These are phyloP conservation scores for Bromus sterilis DNA, from an alignment of 176 grass and related monocot species.

Conservation along the genomic window DNA sequence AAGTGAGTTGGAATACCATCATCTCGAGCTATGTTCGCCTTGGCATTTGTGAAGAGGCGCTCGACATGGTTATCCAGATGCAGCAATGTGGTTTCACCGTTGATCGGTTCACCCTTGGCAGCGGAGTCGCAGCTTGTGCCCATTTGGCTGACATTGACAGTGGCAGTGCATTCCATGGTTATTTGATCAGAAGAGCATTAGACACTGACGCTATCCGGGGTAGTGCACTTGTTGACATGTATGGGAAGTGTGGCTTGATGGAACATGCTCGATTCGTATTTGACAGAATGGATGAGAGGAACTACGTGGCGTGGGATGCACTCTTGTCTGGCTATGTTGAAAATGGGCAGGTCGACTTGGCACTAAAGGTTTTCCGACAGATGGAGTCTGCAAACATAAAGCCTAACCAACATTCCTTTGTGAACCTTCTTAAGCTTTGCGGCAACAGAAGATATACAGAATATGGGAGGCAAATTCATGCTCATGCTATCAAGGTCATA, in stretches of 20 bases:
- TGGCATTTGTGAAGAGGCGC: constrained; percentile 28
- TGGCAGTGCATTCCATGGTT: constrained; percentile 42
- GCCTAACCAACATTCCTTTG: constrained; percentile 44
- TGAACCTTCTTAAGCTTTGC: constrained; percentile 42
- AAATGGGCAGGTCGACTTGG: constrained; percentile 30
- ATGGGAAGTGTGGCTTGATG: constrained; percentile 31
- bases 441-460: constrained; percentile 29
- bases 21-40: constrained; percentile 45
- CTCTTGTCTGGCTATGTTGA: constrained; percentile 50
- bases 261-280: constrained; percentile 33
- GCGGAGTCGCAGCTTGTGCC: constrained; percentile 40
- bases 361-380: constrained; percentile 25
- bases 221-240: constrained; percentile 43
- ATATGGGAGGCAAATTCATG: constrained; percentile 47
- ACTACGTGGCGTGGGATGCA: constrained; percentile 51
- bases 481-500: constrained; percentile 30
- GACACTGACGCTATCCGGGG: constrained; percentile 51
- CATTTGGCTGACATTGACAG: constrained; percentile 36
- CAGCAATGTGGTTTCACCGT: constrained; percentile 35
- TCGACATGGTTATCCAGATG: constrained; percentile 42
- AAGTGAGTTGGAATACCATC: constrained; percentile 51
- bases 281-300: constrained; percentile 40
- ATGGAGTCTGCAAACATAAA: constrained; percentile 39
- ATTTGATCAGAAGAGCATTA: constrained; percentile 45
- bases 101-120: constrained; percentile 45